Percentiles rank a stretch among this genome's conserved stretches.
Evolutionary conservation across 2,329 filamentous ascomycete species (phyloP).

Genomic region (Talaromyces sp.): DNA sequence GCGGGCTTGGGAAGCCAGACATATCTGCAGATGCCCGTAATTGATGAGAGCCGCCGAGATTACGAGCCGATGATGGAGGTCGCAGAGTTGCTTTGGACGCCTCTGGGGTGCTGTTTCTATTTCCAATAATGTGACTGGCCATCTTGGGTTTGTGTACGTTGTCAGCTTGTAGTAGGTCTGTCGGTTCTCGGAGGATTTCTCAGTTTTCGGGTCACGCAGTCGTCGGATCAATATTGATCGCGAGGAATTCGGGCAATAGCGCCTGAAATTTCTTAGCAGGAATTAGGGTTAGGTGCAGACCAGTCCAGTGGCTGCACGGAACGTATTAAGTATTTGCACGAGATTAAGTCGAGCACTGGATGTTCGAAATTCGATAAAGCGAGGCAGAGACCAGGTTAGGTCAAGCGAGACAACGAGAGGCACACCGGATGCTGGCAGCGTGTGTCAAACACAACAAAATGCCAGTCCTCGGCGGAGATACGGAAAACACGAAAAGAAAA

Average conservation of each 20-base stretch:
- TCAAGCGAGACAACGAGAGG: slow-evolving; percentile 34
- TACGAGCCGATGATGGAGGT: slow-evolving; percentile 78
- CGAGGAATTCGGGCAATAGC: background rate
- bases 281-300: slow-evolving; percentile 39
- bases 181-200: slow-evolving; percentile 1
- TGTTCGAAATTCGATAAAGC: slow-evolving; percentile 15
- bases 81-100: slow-evolving; percentile 76
- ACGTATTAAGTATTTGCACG: slow-evolving; percentile 28
- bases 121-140: slow-evolving; percentile 67
- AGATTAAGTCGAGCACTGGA: slow-evolving; percentile 22
- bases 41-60: slow-evolving; percentile 74
- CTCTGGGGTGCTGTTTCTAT: slow-evolving; percentile 97
- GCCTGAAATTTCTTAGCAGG: slow-evolving; percentile 27
- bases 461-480: slow-evolving; percentile 29
- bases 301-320: slow-evolving; percentile 47
- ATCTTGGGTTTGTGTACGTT: slow-evolving; percentile 33
- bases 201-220: slow-evolving; percentile 22
- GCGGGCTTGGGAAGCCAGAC: slow-evolving; percentile 72
- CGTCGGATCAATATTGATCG: background rate
- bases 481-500: slow-evolving; percentile 21
- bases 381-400: slow-evolving; percentile 23
- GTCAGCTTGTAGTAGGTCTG: background rate
- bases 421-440: slow-evolving; percentile 36
- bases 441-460: slow-evolving; percentile 47
- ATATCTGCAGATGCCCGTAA: slow-evolving; percentile 95